Evolutionary conservation across 345 rosid genomes (phyloP), one percentile per base, ranked within the genome.

Genomic region (Sisymbrium altissimum): DNA sequence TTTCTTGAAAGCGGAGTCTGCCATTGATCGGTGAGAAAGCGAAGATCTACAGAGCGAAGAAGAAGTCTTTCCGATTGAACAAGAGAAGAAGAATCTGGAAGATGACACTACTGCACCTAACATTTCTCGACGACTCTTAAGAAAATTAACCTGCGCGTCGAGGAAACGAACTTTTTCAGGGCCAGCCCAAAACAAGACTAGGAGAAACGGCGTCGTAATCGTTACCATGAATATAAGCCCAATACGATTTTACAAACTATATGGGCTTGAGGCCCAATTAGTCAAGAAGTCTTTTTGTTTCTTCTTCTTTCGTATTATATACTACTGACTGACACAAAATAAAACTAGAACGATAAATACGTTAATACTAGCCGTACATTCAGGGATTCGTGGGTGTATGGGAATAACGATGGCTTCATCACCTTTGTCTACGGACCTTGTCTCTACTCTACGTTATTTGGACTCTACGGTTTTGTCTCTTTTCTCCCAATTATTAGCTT

Each of bases 1-100:
- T 83, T 88, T 91, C 79, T 77, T 84, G 80, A 94, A 94, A 13
- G 87, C 75, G 3, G 88, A 86, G 74, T 78, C 84, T 3, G 97
- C 95, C 98, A 94, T 94, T 50, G 96, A 78, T 52, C 90, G 78
- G 81, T 15, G 85, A 54, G 72, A 60, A 71, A 56, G 44, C 15
- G 63, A 72, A 25, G 68, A 35, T 39, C 80, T 73, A 36, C 36
- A 4, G 27, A 52, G 59, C 30, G 57, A 25, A 4, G 64, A 46
- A 14, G 53, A 63, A 15, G 78, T 56, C 11, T 65, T 76, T 36
- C 50, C 21, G 32, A 63, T 50, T 50, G 66, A 44, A 40, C 55
- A 52, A 54, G 60, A 56, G 67, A 57, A 53, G 76, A 87, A 75
- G 76, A 83, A 7, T 79, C 83, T 77, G 49, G 82, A 59, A 52